phyloP scores from a whole-genome alignment of 495 filamentous ascomycete species.

The Lasiosphaeris hirsuta region DNA sequence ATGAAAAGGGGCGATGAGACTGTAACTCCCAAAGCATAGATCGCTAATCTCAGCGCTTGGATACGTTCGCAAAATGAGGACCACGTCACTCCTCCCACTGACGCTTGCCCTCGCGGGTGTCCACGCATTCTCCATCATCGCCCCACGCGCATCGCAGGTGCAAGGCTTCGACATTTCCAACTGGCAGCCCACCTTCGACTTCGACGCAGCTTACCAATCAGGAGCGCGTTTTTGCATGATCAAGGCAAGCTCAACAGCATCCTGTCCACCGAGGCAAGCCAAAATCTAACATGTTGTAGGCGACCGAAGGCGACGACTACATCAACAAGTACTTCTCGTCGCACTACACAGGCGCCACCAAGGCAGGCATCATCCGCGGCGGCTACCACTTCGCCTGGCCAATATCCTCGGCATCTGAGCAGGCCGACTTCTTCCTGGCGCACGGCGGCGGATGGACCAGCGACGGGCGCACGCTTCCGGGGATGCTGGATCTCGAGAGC shows the following conservation, averaged over 20 bases:
- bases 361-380: slow-evolving; percentile 57
- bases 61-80: too few relatives aligned
- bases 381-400: slow-evolving; percentile 65
- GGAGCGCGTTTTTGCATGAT: slow-evolving; percentile 68
- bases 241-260: slow-evolving; percentile 46
- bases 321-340: slow-evolving; percentile 49
- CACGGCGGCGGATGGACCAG: slow-evolving; percentile 61
- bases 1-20: too few relatives aligned
- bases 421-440: slow-evolving; percentile 57
- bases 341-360: slow-evolving; percentile 55
- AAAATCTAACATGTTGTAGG: slow-evolving; percentile 34
- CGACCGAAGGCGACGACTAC: slow-evolving; percentile 58
- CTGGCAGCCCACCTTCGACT: slow-evolving; percentile 58
- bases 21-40: too few relatives aligned
- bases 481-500: slow-evolving; percentile 65
- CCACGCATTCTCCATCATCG: too few relatives aligned
- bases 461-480: slow-evolving; percentile 62
- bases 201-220: slow-evolving; percentile 48
- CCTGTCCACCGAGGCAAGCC: too few relatives aligned
- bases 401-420: slow-evolving; percentile 46
- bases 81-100: too few relatives aligned
- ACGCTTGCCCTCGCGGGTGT: too few relatives aligned
- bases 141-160: too few relatives aligned
- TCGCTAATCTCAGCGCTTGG: too few relatives aligned
- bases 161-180: slow-evolving; percentile 65